Percentiles rank a stretch among this genome's conserved stretches.
Conservation (phyloP, 306 rosid genomes). For the Medicago ruthenica region DNA sequence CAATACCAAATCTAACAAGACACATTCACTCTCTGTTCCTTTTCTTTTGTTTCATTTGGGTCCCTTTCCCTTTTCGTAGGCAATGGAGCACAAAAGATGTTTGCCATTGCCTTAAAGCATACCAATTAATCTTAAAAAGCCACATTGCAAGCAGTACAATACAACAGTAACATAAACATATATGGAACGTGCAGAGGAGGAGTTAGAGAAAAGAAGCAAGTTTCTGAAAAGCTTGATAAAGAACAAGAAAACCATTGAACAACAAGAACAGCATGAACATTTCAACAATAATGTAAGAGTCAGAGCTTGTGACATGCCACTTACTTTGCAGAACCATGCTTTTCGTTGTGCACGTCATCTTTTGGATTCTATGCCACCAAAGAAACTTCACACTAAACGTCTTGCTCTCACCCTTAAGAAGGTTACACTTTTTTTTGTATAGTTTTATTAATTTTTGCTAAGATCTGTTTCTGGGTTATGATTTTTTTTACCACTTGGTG, state of each 20-base stretch:
- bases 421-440: conserved; percentile 60
- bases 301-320: conserved; percentile 86
- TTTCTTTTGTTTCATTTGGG: conserved; percentile 31
- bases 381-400: conserved; percentile 85
- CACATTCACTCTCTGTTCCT: neutral
- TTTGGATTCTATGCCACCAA: conserved; percentile 79
- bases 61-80: conserved; percentile 47
- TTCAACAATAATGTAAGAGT: conserved; percentile 50
- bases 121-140: neutral
- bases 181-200: conserved; percentile 83
- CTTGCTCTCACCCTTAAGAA: conserved; percentile 87
- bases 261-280: conserved; percentile 59
- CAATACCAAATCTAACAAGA: conserved; percentile 41
- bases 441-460: neutral
- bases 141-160: neutral
- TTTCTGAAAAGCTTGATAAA: conserved; percentile 73
- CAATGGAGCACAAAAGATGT: conserved; percentile 43
- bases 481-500: neutral
- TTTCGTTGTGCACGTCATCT: conserved; percentile 75
- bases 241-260: conserved; percentile 83
- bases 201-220: conserved; percentile 88
- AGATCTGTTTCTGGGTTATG: conserved; percentile 36
- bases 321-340: conserved; percentile 72
- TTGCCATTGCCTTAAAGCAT: conserved; percentile 45
- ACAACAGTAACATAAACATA: conserved; percentile 36